phyloP scores from a whole-genome alignment of 2,329 filamentous ascomycete species.

The Penicillium hordei region DNA sequence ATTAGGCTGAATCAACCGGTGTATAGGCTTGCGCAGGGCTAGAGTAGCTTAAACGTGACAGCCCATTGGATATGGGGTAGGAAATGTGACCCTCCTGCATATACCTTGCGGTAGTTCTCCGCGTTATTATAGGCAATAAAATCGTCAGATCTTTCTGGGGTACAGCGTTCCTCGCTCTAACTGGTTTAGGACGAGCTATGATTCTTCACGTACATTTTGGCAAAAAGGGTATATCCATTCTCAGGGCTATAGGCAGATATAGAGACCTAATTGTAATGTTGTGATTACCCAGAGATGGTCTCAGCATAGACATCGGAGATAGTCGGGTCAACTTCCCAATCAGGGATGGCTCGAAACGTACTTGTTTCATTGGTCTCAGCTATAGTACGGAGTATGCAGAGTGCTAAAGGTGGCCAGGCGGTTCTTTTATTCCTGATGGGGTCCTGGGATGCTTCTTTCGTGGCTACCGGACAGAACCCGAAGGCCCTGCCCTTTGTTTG shows the following conservation, averaged over 20 bases:
- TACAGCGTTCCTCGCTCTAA: background rate
- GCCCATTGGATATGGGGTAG: background rate
- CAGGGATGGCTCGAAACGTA: background rate
- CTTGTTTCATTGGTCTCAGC: background rate
- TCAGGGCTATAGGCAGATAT: background rate
- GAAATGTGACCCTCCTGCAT: background rate
- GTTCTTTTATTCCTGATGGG: background rate
- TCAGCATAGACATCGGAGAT: background rate
- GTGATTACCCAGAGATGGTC: background rate
- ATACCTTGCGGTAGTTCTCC: background rate
- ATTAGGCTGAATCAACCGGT: slow-evolving; percentile 18
- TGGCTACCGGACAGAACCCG: background rate
- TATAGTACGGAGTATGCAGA: background rate
- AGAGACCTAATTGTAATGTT: background rate
- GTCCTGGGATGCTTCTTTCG: background rate
- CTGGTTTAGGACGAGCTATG: background rate
- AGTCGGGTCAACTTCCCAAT: background rate
- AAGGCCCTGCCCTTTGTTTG: background rate
- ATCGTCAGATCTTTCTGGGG: background rate
- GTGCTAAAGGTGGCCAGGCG: background rate
- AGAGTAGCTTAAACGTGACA: background rate
- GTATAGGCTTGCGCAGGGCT: background rate
- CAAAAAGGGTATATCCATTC: background rate
- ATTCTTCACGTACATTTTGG: background rate
- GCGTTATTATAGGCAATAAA: slow-evolving; percentile 7